These are phyloP conservation scores for Wickerhamiella allomyrinae DNA, from an alignment of 805 yeast species.

Conservation along the genomic window DNA sequence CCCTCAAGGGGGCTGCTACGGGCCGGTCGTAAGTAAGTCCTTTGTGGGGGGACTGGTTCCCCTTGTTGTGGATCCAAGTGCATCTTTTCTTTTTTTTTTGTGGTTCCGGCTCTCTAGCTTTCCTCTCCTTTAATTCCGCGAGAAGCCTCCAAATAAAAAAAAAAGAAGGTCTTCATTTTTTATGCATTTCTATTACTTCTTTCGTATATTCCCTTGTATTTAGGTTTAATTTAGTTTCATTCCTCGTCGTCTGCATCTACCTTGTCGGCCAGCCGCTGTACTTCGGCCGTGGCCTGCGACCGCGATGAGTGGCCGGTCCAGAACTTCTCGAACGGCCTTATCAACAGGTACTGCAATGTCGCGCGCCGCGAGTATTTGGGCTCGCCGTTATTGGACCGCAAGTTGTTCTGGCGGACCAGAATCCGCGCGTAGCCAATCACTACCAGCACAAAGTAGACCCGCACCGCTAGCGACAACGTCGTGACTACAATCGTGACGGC, in stretches of 20 bases:
- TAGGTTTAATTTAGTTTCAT: too few species aligned
- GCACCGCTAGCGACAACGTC: slow-evolving; percentile 29
- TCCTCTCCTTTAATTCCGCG: too few species aligned
- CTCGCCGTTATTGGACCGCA: slow-evolving; percentile 24
- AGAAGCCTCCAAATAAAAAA: too few species aligned
- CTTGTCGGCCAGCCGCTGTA: not conserved
- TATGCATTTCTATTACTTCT: too few species aligned
- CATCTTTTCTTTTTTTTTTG: too few species aligned
- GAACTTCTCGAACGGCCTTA: slow-evolving; percentile 21
- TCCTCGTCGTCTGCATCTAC: not conserved
- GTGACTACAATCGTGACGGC: slow-evolving; percentile 38
- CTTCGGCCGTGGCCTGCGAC: not conserved
- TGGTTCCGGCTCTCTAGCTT: too few species aligned
- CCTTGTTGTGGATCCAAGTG: too few species aligned
- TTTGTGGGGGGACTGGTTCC: too few species aligned
- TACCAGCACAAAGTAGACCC: slow-evolving; percentile 42
- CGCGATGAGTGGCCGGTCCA: slow-evolving; percentile 22
- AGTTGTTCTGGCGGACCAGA: slow-evolving; percentile 32
- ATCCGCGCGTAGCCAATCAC: slow-evolving; percentile 42
- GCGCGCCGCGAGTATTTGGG: slow-evolving; percentile 22
- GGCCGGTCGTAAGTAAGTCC: too few species aligned
- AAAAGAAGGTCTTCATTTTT: too few species aligned
- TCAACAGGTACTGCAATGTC: slow-evolving; percentile 19
- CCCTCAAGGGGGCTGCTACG: slow-evolving; percentile 26
- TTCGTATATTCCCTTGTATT: too few species aligned